phyloP scores from a whole-genome alignment of 306 rosid species.

The Vicia faba region DNA sequence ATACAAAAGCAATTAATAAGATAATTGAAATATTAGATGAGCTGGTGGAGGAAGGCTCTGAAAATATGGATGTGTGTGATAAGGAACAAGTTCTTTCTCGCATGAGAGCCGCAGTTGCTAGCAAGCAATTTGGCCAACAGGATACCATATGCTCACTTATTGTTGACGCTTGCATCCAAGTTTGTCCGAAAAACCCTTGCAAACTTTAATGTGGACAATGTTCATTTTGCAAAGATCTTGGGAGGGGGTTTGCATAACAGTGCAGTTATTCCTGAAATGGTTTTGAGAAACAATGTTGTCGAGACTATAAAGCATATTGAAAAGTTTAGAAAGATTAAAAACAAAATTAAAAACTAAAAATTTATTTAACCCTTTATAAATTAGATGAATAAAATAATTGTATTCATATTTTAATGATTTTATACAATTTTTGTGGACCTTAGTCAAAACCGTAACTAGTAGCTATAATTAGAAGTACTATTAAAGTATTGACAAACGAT shows the following conservation, averaged over 20 bases:
- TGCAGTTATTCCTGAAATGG: constrained; percentile 80
- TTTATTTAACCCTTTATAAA: too few relatives aligned
- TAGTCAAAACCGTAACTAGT: too few relatives aligned
- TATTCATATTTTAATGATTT: too few relatives aligned
- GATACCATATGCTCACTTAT: constrained; percentile 79
- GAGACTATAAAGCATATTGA: constrained; percentile 70
- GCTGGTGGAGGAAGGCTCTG: constrained; percentile 79
- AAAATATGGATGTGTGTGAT: constrained; percentile 83
- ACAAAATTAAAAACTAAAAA: too few relatives aligned
- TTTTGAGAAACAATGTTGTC: constrained; percentile 73
- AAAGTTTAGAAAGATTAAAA: too few relatives aligned
- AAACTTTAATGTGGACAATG: constrained; percentile 91
- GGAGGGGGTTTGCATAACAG: constrained; percentile 92
- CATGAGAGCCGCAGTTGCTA: constrained; percentile 92
- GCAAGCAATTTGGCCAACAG: constrained; percentile 97
- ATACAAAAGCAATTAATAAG: constrained; percentile 80
- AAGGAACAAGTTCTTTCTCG: constrained; percentile 80
- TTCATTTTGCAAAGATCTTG: constrained; percentile 84
- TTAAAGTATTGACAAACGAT: not conserved
- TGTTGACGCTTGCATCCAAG: constrained; percentile 96
- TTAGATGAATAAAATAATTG: too few relatives aligned
- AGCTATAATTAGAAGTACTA: too few relatives aligned
- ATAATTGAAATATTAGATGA: constrained; percentile 68
- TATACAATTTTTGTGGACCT: too few relatives aligned
- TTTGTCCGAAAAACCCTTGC: constrained; percentile 88